Conservation (phyloP, 2,329 filamentous ascomycete genomes). For the Aspergillus sp. region DNA sequence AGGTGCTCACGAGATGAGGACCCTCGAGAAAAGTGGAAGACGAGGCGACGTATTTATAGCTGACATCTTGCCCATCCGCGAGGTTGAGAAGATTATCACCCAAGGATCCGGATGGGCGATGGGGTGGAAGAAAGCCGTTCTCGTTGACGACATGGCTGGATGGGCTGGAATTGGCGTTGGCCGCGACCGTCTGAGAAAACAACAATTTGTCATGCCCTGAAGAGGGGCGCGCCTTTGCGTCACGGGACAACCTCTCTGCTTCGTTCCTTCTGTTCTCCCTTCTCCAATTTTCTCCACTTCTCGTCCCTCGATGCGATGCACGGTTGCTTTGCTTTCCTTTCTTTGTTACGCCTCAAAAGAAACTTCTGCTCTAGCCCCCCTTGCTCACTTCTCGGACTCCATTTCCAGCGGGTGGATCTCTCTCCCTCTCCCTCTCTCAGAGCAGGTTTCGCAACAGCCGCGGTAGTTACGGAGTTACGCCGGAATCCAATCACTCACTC, state of each 20-base stretch:
- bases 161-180: background rate
- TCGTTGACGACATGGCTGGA: slow-evolving; percentile 16
- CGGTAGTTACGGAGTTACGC: background rate
- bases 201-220: slow-evolving; percentile 23
- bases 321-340: no score
- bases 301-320: background rate
- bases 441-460: background rate
- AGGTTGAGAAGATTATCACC: background rate
- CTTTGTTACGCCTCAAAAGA: no score
- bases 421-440: background rate
- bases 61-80: background rate
- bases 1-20: slow-evolving; percentile 31
- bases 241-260: slow-evolving; percentile 8
- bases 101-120: background rate
- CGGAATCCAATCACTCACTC: background rate
- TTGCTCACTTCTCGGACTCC: background rate
- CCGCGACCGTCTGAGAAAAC: slow-evolving; percentile 35
- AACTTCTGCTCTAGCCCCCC: background rate
- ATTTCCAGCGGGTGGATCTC: background rate
- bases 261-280: background rate
- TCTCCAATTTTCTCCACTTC: background rate
- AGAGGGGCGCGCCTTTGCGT: slow-evolving; percentile 9
- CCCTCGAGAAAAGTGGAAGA: slow-evolving; percentile 19
- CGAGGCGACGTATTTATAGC: slow-evolving; percentile 27
- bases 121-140: background rate